A percentile compares a stretch with the other conserved stretches of the same genome.
Conservation (phyloP, 768 basidiomycete genomes). For the Psilocybe tampanensis region DNA sequence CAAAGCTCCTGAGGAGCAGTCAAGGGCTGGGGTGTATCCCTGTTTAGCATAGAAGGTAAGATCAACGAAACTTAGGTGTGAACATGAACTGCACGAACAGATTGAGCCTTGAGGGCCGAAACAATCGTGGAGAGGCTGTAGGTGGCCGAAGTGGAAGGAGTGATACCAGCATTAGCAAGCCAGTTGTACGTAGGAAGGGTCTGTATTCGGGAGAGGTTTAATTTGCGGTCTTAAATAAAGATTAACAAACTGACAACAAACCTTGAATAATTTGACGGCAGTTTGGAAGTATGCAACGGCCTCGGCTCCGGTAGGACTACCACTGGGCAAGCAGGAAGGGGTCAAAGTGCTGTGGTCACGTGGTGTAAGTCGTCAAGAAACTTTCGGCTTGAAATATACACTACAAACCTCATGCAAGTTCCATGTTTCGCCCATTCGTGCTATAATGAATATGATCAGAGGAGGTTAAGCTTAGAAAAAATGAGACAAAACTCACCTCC, state of each 20-base stretch:
- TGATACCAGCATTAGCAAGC: conserved; percentile 73
- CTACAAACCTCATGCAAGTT: conserved; percentile 50
- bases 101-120: conserved; percentile 55
- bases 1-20: conserved; percentile 31
- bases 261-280: conserved; percentile 62
- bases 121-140: conserved; percentile 57
- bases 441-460: conserved; percentile 26
- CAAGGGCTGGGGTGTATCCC: conserved; percentile 46
- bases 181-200: conserved; percentile 75
- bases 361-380: not conserved
- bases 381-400: not conserved
- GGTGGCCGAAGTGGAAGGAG: conserved; percentile 57
- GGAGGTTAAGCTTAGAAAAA: not conserved
- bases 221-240: conserved; percentile 1
- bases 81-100: conserved; percentile 34
- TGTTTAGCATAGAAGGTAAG: conserved; percentile 15
- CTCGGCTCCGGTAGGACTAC: conserved; percentile 63
- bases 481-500: conserved; percentile 49
- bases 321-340: conserved; percentile 58
- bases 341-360: conserved; percentile 54
- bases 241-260: conserved; percentile 29
- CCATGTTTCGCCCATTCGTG: conserved; percentile 78
- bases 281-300: conserved; percentile 69
- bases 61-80: not conserved
- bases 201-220: conserved; percentile 21